These are phyloP conservation scores for Mortierella sp. DNA, from an alignment of 371 early-diverging fungal species.

Conservation along the genomic window DNA sequence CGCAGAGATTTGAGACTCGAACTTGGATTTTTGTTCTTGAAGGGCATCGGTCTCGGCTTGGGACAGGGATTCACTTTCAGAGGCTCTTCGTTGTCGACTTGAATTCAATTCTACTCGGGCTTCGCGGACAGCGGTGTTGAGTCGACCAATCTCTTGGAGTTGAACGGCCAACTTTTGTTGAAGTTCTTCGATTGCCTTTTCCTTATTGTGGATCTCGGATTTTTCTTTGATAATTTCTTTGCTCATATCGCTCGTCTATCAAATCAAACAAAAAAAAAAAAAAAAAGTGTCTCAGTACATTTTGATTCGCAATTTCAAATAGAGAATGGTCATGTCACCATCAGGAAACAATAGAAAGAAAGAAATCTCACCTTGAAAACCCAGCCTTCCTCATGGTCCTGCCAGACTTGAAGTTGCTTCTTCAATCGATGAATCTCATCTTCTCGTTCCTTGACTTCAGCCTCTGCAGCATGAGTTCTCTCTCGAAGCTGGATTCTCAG, in stretches of 20 bases:
- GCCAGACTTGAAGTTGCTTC: slow-evolving; percentile 23
- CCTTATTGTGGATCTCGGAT: slow-evolving; percentile 3
- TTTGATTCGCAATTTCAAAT: neutral
- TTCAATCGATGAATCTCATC: slow-evolving; percentile 4
- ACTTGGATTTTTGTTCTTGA: slow-evolving; percentile 36
- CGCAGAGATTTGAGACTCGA: slow-evolving; percentile 52
- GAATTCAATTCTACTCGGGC: slow-evolving; percentile 12
- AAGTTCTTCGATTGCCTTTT: neutral
- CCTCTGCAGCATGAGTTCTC: slow-evolving; percentile 7
- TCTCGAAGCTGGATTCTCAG: slow-evolving; percentile 22
- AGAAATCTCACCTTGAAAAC: slow-evolving; percentile 9
- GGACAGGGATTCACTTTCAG: slow-evolving; percentile 12
- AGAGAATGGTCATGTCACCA: neutral
- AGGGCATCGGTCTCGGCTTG: slow-evolving; percentile 10
- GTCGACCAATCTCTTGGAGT: slow-evolving; percentile 23
- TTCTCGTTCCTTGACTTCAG: slow-evolving; percentile 2
- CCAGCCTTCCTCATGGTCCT: slow-evolving; percentile 37
- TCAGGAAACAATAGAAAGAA: neutral
- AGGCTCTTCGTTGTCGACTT: slow-evolving; percentile 9
- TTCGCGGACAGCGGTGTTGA: slow-evolving; percentile 8
- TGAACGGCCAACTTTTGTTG: slow-evolving; percentile 9
- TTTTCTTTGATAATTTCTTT: slow-evolving; percentile 18
- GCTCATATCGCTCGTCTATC: slow-evolving; percentile 15
- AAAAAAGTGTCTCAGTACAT: neutral
- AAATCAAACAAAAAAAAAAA: neutral